Evolutionary conservation across 345 rosid genomes (phyloP), one percentile per base, ranked within the genome.

Genomic region (Arabidopsis suecica): DNA sequence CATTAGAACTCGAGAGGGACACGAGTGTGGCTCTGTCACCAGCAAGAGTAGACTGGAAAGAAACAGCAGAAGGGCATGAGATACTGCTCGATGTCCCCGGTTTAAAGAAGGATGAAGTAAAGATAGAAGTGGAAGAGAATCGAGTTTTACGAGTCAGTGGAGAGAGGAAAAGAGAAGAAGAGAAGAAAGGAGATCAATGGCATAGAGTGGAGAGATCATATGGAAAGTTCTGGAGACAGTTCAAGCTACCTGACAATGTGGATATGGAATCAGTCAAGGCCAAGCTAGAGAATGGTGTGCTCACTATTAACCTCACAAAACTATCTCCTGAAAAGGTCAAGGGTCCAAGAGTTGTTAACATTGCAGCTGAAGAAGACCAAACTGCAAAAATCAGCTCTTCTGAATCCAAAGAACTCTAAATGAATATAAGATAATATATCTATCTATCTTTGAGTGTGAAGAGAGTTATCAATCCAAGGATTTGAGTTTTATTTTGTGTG

Each of bases 161-260:
- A 6, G 97, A 91, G 80, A 91, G 90, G 85, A 91, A 85, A 66
- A 76, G 76, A 56, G 96, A 91, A 37, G 94, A 85, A 37, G 96
- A 87, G 84, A 78, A 79, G 75, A 84, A 88, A 61, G 96, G 85
- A 11, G 93, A 93, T 36, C 96, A 87, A 11, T 93, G 97, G 96
- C 98, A 93, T 57, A 78, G 96, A 33, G 84, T 85, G 14, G 98
- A 93, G 86, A 84, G 96, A 56, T 89, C 88, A 0, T 76, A 81
- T 64, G 98, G 97, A 9, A 89, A 87, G 73, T 93, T 93, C 69
- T 91, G 89, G 93, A 89, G 98, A 77, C 93, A 83, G 84, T 89
- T 93, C 7, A 85, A 77, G 81, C 61, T 91, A 69, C 97, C 97
- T 1, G 97, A 88, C 7, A 87, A 93, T 49, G 98, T 83, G 1